Evolutionary conservation across 192 early-diverging fungal species (phyloP), one percentile per base, ranked within the genome.

Genomic region (Nowakowskiella sp.): DNA sequence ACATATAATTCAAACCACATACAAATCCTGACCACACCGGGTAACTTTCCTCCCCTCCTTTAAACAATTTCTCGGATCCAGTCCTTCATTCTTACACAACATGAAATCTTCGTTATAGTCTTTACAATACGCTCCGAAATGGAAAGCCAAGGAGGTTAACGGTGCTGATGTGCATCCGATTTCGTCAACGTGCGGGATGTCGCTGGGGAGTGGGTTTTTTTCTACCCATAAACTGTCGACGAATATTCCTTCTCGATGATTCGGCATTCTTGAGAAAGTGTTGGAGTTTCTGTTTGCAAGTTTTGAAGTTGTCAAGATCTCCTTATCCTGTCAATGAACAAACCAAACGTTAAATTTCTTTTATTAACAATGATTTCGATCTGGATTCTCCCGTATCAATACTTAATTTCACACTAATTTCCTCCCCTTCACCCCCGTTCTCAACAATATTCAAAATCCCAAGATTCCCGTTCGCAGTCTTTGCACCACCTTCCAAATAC

Each of bases 101-200:
- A 98, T 90, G 61, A 88, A 98, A 64, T 98, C 94, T 57, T 94
- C 90, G 59, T 83, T 88, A 76, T 87, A 94, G 42, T 87, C 85
- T 60, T 88, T 85, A 86, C 94, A 98, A 64, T 80, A 78, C 31
- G 74, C 62, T 27, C 87, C 89, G 61, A 95, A 85, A 64, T 87
- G 88, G 66, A 87, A 95, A n/a, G 91, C 76, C 47, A 90, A 90
- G 21, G 91, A 92, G 65, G 88, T 86, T 30, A 98, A 71, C 9
- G 92, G 90, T 16, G 92, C 92, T 9, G 90, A 91, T 22, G 91
- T 89, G 31, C 71, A 61, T n/a, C 94, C 91, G 30, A 98, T 77
- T 63, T 98, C 91, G 19, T 83, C 76, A 4, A 95, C 91, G 4
- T 72, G 56, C 8, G 86, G 78, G 28, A 87, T 63, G 27, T 79